Evolutionary conservation across 306 rosid genomes (phyloP), one percentile per base, ranked within the genome.

Genomic region (Spatholobus suberectus): DNA sequence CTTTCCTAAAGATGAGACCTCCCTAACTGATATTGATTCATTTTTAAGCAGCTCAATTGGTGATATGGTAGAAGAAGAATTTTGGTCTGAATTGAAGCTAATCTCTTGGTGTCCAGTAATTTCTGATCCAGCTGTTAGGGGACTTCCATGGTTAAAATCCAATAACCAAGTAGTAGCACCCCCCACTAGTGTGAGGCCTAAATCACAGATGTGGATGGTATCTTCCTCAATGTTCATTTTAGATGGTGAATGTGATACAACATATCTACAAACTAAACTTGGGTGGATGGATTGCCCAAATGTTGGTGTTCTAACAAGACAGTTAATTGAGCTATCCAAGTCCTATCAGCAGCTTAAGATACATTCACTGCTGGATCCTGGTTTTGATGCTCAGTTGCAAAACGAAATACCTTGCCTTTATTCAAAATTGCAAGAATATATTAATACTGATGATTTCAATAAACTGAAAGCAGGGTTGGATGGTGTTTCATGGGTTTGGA

Each of bases 401-500:
- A 87, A 91, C 38, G 97, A 91, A 78, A 88, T 95, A 71, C 93
- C 90, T 17, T 70, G 68, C 73, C 90, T 95, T 81, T 95, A 95
- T 87, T 89, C 85, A 65, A 92, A 89, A 82, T 72, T 95, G 92
- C 96, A 90, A 77, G 96, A 88, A 76, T 90, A 83, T 86, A 73
- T 85, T 68, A 89, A 76, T 51, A 81, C 83, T 32, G 89, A 88
- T 73, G 89, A 84, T 43, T 87, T 89, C 35, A 55, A 70, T 78
- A 83, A 73, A 71, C 86, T 92, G 54, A 92, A 86, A 86, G 85
- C 92, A 79, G 88, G 84, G 47, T 88, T 95, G 76, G 87, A 82
- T 72, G 94, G 91, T 68, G 85, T 89, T 82, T 80, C 98, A 67
- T 95, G 99, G 99, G 92, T 95, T 90, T 95, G 99, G 99, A 92